Conservation (phyloP, 441 rosid species). For the Macaranga tanarius region DNA sequence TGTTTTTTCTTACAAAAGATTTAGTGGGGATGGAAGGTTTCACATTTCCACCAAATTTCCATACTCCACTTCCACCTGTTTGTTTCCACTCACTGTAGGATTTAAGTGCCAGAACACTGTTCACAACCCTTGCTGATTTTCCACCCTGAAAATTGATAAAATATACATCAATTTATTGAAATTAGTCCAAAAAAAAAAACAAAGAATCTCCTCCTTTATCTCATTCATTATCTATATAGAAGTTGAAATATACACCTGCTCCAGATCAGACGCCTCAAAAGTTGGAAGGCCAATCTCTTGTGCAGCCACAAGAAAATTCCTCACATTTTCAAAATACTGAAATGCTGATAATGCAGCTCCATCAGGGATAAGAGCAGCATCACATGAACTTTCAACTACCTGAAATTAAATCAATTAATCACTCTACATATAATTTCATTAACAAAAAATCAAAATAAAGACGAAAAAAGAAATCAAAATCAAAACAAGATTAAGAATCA, state of each 20-base stretch:
- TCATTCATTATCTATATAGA: not conserved
- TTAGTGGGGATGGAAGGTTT: constrained; percentile 61
- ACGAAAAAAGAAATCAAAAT: not conserved
- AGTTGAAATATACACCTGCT: constrained; percentile 54
- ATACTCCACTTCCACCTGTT: constrained; percentile 74
- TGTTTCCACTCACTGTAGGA: constrained; percentile 91
- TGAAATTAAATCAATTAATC: constrained; percentile 26
- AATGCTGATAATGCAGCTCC: constrained; percentile 96
- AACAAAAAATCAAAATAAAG: too few relatives aligned
- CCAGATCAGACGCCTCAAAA: constrained; percentile 97
- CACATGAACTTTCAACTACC: constrained; percentile 92
- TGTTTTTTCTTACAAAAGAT: constrained; percentile 73
- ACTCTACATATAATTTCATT: not conserved
- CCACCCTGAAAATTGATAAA: constrained; percentile 67
- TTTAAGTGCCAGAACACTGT: constrained; percentile 78
- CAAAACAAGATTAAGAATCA: not conserved
- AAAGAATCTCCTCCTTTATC: too few relatives aligned
- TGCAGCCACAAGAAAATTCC: constrained; percentile 90
- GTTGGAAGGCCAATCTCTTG: constrained; percentile 82
- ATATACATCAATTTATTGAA: not conserved
- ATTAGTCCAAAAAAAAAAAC: not conserved
- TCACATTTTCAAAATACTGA: constrained; percentile 94
- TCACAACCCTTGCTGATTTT: constrained; percentile 82
- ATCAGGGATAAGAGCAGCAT: constrained; percentile 74
- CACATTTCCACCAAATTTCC: constrained; percentile 88